These are phyloP conservation scores for Penicillium sclerotiorum DNA, from an alignment of 2,329 filamentous ascomycete genomes.

Conservation along the genomic window DNA sequence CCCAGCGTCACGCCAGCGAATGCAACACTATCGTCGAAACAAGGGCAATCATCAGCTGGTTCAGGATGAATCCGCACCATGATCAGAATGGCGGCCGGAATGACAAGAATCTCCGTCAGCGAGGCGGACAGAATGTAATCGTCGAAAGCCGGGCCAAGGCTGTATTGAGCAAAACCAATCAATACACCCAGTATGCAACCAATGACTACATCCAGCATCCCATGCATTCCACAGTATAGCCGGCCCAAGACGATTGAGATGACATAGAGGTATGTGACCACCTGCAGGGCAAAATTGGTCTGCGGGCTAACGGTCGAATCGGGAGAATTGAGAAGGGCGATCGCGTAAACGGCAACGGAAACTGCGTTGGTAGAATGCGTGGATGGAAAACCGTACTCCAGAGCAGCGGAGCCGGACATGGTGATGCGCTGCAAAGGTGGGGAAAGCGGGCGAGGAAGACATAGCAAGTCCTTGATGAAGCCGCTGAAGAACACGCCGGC, in stretches of 20 bases:
- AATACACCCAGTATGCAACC: conserved; percentile 76
- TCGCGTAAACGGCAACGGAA: conserved; percentile 83
- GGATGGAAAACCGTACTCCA: conserved; percentile 97
- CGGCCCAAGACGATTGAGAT: conserved; percentile 86
- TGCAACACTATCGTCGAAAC: conserved; percentile 92
- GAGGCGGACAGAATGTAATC: conserved; percentile 68
- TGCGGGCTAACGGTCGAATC: conserved; percentile 64
- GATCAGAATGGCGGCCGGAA: conserved; percentile 68
- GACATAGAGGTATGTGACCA: conserved; percentile 79
- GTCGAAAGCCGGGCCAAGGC: conserved; percentile 64
- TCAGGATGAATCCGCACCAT: conserved; percentile 91
- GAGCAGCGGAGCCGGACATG: conserved; percentile 91
- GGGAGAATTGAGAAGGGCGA: conserved; percentile 69
- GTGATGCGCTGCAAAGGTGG: conserved; percentile 92
- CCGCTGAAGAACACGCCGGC: conserved; percentile 84
- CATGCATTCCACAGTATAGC: conserved; percentile 98
- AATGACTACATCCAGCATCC: conserved; percentile 85
- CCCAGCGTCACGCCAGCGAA: conserved; percentile 91
- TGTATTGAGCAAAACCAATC: conserved; percentile 59
- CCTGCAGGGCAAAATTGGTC: conserved; percentile 65
- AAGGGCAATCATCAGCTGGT: conserved; percentile 94
- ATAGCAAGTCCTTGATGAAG: conserved; percentile 91
- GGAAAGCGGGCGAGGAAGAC: conserved; percentile 86
- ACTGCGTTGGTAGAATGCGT: conserved; percentile 97
- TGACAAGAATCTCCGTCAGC: conserved; percentile 65